Conservation (phyloP, 495 filamentous ascomycete species). For the Durotheca rogersii region DNA sequence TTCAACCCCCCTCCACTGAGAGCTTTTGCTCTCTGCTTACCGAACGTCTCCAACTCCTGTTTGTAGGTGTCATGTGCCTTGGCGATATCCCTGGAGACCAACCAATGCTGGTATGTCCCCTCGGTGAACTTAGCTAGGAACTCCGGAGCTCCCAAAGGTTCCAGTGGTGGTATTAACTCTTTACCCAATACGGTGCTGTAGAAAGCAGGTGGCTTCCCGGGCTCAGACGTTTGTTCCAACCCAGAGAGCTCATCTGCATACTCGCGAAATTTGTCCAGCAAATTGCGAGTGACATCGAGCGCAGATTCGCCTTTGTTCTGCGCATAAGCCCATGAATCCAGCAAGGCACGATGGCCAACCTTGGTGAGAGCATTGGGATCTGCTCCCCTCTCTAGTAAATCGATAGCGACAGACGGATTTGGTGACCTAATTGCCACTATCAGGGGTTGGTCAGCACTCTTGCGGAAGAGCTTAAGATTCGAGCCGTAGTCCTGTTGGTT, state of each 20-base stretch:
- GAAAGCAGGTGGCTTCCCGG: constrained; percentile 6
- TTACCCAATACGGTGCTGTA: background rate
- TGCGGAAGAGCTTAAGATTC: constrained; percentile 44
- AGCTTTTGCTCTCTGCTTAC: constrained; percentile 34
- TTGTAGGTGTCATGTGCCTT: constrained; percentile 9
- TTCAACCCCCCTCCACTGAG: constrained; percentile 36
- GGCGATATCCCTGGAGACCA: constrained; percentile 41
- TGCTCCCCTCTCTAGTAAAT: constrained; percentile 59
- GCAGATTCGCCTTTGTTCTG: constrained; percentile 44
- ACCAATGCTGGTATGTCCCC: constrained; percentile 56
- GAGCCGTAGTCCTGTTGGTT: constrained; percentile 38
- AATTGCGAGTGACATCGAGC: constrained; percentile 56
- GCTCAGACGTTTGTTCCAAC: background rate
- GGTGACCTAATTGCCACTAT: constrained; percentile 54
- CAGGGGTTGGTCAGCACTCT: constrained; percentile 56
- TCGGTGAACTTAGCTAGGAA: constrained; percentile 48
- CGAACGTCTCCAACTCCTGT: constrained; percentile 27
- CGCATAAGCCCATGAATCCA: constrained; percentile 11
- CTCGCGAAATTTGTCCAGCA: constrained; percentile 47
- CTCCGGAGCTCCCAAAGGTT: constrained; percentile 27
- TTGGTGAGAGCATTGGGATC: constrained; percentile 55
- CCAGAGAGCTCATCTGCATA: constrained; percentile 40
- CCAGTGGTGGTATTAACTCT: background rate
- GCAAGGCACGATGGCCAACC: constrained; percentile 35
- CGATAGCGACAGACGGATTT: constrained; percentile 52